Evolutionary conservation across 805 yeast species (phyloP).

Genomic region (Zygotorulaspora chibaensis): DNA sequence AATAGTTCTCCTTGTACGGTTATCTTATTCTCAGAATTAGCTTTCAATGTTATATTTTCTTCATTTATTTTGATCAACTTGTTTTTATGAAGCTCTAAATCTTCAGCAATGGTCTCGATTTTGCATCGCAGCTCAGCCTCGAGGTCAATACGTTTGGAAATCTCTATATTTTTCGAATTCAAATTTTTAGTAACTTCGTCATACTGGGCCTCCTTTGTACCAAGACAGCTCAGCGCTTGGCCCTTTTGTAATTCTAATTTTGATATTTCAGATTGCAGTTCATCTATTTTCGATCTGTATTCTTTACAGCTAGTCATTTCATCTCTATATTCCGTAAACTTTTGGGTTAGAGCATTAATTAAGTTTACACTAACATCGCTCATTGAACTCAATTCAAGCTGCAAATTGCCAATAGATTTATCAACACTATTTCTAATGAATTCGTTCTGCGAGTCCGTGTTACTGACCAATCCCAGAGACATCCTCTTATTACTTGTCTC

Average conservation of each 20-base stretch:
- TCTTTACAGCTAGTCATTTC: constrained; percentile 12
- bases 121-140: constrained; percentile 15
- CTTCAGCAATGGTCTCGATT: constrained; percentile 6
- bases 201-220: constrained; percentile 28
- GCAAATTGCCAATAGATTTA: background rate
- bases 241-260: constrained; percentile 23
- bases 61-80: constrained; percentile 16
- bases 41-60: constrained; percentile 17
- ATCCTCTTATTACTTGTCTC: background rate
- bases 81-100: constrained; percentile 9
- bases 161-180: constrained; percentile 11
- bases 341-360: constrained; percentile 3
- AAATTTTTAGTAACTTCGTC: constrained; percentile 16
- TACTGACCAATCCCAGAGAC: background rate
- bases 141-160: constrained; percentile 6
- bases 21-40: constrained; percentile 35
- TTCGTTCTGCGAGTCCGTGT: background rate
- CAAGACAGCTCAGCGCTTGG: constrained; percentile 22
- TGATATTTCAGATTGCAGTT: constrained; percentile 20
- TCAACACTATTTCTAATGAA: background rate
- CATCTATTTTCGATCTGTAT: constrained; percentile 18
- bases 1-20: constrained; percentile 36
- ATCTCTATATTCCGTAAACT: constrained; percentile 10
- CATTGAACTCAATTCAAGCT: background rate
- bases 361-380: background rate